A percentile compares a stretch with the other conserved stretches of the same genome.
Conservation (phyloP, 2,329 filamentous ascomycete species). For the Chalara sp. region DNA sequence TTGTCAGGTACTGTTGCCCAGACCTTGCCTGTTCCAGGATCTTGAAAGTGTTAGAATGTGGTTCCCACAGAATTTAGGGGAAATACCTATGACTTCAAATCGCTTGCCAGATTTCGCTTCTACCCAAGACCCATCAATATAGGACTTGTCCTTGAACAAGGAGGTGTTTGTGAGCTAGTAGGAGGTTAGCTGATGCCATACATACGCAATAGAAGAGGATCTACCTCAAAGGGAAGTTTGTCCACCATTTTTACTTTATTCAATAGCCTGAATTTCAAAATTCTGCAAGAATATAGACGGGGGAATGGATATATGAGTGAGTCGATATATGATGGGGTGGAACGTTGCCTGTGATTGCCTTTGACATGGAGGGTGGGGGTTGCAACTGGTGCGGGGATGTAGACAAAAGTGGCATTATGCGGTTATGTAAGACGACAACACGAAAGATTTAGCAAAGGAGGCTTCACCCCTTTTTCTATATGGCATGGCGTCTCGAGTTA, state of each 20-base stretch:
- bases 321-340: too few species aligned
- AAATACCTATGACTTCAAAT: slow-evolving; percentile 46
- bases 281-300: too few species aligned
- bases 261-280: too few species aligned
- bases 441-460: too few species aligned
- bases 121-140: slow-evolving; percentile 48
- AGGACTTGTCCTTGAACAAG: slow-evolving; percentile 46
- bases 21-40: slow-evolving; percentile 36
- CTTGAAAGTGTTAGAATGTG: slow-evolving; percentile 26
- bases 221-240: slow-evolving; percentile 19
- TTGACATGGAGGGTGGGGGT: too few species aligned
- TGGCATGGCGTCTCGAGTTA: slow-evolving; percentile 7
- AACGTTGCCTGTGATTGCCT: too few species aligned
- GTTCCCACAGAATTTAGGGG: neutral
- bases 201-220: neutral
- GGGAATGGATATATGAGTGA: too few species aligned
- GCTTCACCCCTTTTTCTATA: too few species aligned
- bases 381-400: too few species aligned
- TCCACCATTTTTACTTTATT: neutral
- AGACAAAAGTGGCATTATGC: too few species aligned
- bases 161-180: slow-evolving; percentile 44
- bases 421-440: too few species aligned
- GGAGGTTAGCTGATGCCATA: slow-evolving; percentile 1
- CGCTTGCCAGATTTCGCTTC: slow-evolving; percentile 48
- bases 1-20: slow-evolving; percentile 37